Evolutionary conservation across 768 basidiomycete genomes (phyloP), one percentile per base, ranked within the genome.

Genomic region (Rhodotorula toruloides): DNA sequence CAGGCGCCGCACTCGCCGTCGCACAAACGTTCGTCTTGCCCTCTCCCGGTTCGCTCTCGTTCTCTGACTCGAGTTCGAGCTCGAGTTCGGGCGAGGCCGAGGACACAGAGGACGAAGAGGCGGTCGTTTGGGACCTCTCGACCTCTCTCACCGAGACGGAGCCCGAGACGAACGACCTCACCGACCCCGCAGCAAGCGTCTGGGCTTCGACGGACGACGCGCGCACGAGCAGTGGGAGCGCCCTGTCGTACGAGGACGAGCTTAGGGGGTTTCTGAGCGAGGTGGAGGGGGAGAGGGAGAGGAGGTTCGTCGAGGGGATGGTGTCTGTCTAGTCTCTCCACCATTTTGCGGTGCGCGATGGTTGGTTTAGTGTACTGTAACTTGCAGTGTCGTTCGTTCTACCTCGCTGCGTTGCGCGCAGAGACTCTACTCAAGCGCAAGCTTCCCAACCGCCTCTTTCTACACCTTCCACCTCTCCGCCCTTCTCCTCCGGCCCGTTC

Each of bases 231-330:
- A 36, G 49, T 9, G 55, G 17, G 36, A 37, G 54, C 19, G 54
- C 44, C 11, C 13, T 7, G 40, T 19, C 31, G 19, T 31, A 52
- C 32, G 52, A 48, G 55, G 43, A n/a, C 19, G 67, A 52, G 13
- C 58, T 68, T n/a, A 54, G 62, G 50, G 25, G 53, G 53, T 68
- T 68, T 39, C 42, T 68, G 62, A 48, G 42, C 13, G 62, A 68
- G 36, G 32, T 68, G 10, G 62, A 68, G 36, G 32, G 43, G 5
- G 62, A 68, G 48, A 58, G 42, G 54, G 47, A 56, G 47, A 47
- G 49, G 54, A 49, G 55, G 19, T n/a, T n/a, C n/a, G n/a, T n/a
- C n/a, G 34, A 50, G 54, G 34, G 54, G 22, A 17, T 43, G 10
- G 5, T 17, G 42, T 43, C n/a, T n/a, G n/a, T n/a, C n/a, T n/a